Evolutionary conservation across 768 basidiomycete species (phyloP).

Genomic region (Kwoniella mangroviensis): DNA sequence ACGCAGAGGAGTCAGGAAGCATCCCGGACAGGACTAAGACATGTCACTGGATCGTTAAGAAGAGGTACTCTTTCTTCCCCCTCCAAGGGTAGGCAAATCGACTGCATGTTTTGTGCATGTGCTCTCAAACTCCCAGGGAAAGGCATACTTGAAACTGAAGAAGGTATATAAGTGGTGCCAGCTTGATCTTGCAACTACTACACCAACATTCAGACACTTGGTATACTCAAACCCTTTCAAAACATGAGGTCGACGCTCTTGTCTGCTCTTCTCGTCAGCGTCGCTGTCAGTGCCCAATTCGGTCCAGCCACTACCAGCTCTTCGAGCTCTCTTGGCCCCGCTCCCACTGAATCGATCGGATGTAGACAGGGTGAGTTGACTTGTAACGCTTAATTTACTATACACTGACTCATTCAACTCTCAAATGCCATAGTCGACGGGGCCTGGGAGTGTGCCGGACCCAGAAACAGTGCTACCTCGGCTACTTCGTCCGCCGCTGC

Average conservation of each 20-base stretch:
- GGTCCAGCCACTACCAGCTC: constrained; percentile 11
- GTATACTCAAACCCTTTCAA: not conserved
- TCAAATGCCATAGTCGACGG: constrained; percentile 12
- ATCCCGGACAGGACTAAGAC: too few relatives aligned
- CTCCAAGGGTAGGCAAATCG: too few relatives aligned
- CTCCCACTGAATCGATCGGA: constrained; percentile 23
- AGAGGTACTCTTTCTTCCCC: too few relatives aligned
- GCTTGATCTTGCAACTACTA: not conserved
- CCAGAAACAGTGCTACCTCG: constrained; percentile 9
- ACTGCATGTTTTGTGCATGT: too few relatives aligned
- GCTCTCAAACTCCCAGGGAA: too few relatives aligned
- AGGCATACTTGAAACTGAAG: too few relatives aligned
- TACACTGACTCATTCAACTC: not conserved
- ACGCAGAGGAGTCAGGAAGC: too few relatives aligned
- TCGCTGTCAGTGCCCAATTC: constrained; percentile 21
- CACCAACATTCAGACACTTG: not conserved
- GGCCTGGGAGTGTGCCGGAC: constrained; percentile 17
- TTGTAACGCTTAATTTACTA: not conserved
- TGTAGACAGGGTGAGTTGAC: constrained; percentile 19
- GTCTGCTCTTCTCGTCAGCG: constrained; percentile 1
- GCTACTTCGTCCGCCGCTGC: constrained; percentile 13
- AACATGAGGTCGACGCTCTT: constrained; percentile 10
- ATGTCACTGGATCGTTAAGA: too few relatives aligned
- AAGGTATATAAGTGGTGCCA: too few relatives aligned
- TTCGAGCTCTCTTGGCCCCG: constrained; percentile 12